Percentiles rank a stretch among this genome's conserved stretches.
phyloP scores from a whole-genome alignment of 495 filamentous ascomycete species.

The Trichoderma parareesei region DNA sequence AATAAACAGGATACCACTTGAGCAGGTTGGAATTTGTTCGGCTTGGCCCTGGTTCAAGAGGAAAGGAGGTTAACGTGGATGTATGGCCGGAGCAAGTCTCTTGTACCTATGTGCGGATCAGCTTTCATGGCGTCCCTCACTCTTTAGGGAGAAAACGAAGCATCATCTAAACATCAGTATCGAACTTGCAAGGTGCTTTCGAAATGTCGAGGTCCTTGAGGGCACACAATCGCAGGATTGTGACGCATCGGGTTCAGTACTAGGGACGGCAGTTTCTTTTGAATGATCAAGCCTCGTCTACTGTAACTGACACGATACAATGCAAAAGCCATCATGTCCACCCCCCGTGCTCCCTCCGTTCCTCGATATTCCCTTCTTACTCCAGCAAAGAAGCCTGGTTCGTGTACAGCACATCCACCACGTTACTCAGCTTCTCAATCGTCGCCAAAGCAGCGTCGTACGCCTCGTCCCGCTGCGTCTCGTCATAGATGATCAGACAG shows the following conservation, averaged over 20 bases:
- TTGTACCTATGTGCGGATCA: neutral
- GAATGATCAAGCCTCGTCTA: conserved; percentile 5
- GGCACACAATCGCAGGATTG: no score
- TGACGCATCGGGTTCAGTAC: no score
- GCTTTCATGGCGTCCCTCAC: neutral
- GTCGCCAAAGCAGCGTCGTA: conserved; percentile 93
- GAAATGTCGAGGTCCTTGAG: no score
- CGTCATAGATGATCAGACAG: conserved; percentile 93
- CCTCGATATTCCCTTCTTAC: conserved; percentile 35
- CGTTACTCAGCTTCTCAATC: conserved; percentile 93
- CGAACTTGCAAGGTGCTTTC: no score
- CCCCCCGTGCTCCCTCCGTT: neutral
- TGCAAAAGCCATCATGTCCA: neutral
- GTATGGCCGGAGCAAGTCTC: neutral
- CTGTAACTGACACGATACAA: conserved; percentile 8
- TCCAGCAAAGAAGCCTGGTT: conserved; percentile 95
- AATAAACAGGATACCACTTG: neutral
- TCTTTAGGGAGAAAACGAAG: neutral
- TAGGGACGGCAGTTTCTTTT: neutral
- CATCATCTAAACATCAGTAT: no score
- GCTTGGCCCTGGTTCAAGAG: neutral
- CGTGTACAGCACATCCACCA: conserved; percentile 93
- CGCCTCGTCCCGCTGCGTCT: conserved; percentile 82
- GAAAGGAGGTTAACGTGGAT: neutral
- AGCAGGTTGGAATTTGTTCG: neutral